Base-by-base conservation (phyloP, 805 yeast species). In the Wickerhamomyces rabaulensis region DNA sequence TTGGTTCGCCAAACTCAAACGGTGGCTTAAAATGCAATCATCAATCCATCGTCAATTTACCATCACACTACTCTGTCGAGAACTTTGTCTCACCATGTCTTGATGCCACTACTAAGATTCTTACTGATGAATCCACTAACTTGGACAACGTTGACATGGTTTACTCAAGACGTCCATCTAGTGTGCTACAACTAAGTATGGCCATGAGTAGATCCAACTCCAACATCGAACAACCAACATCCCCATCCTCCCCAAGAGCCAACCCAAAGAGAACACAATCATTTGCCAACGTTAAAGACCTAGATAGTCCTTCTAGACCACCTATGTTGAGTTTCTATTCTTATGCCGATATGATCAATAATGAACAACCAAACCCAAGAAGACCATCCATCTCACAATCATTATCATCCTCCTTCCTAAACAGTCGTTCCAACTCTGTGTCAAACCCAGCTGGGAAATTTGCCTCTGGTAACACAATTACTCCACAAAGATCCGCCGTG, bases 11-110 rank as follows among this genome's bases (percentile, higher is more conserved):
- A 16, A 33, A n/a, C 7, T 33, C 36, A 33, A 27, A 27, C 13
- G 36, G 36, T 33, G 52, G 52, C 37, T 48, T 52, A 23, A 53
- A 47, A 22, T 60, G 63, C 38, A 51, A 51, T 36, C 66, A 60
- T 44, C 63, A 60, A 51, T 61, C 65, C 9, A 54, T 61, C 35
- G 62, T 56, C 16, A 62, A 59, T 25, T 48, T 67, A 39, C 69
- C 73, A 29, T 63, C 65, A 6, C 71, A 66, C 55, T 66, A 72
- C 65, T 68, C 71, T 15, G 55, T 66, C 33, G 87, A 87, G 62
- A 86, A 89, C 63, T 78, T 66, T 54, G 86, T 88, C 19, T 86
- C 95, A 2, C 91, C 96, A 0, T 87, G 87, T 7, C 69, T 88
- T 54, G 95, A 87, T 56, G 88, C 95, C 9, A 78, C 94, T 5